Evolutionary conservation across 1,284 basidiomycete genomes (phyloP).

Genomic region (Cryptococcus sp.): DNA sequence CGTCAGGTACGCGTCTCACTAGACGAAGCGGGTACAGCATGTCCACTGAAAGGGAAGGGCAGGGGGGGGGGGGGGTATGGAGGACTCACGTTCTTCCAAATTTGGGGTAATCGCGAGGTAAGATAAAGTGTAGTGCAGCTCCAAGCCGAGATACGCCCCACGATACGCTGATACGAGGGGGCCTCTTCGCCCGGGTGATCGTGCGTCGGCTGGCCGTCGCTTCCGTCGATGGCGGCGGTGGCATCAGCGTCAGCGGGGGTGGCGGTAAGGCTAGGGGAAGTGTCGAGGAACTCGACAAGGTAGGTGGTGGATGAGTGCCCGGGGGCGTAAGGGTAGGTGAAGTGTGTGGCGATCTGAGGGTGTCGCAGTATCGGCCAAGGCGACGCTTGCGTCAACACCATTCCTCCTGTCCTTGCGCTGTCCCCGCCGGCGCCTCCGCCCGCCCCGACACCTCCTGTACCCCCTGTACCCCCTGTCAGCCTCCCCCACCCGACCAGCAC

Average conservation of each 20-base stretch:
- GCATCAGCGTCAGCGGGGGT: no score
- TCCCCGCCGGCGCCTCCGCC: background rate
- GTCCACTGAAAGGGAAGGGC: no score
- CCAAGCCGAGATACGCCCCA: conserved; percentile 90
- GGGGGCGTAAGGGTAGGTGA: background rate
- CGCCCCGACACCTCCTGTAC: background rate
- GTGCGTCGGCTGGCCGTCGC: background rate
- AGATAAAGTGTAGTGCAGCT: conserved; percentile 84
- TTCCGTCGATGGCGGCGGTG: no score
- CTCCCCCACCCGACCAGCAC: conserved; percentile 26
- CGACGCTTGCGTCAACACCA: background rate
- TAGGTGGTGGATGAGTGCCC: background rate
- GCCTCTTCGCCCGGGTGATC: conserved; percentile 19
- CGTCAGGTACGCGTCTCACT: background rate
- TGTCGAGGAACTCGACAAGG: background rate
- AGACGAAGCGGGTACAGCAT: no score
- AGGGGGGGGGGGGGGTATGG: no score
- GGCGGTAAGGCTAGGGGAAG: background rate
- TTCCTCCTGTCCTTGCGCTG: no score
- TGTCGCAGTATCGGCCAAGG: background rate
- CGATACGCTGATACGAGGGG: conserved; percentile 53
- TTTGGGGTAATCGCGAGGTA: conserved; percentile 86
- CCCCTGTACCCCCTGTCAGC: background rate
- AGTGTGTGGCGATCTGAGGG: background rate
- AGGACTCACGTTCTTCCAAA: conserved; percentile 93